Evolutionary conservation across 345 rosid genomes (phyloP).

Genomic region (Citrus mangshanensis): DNA sequence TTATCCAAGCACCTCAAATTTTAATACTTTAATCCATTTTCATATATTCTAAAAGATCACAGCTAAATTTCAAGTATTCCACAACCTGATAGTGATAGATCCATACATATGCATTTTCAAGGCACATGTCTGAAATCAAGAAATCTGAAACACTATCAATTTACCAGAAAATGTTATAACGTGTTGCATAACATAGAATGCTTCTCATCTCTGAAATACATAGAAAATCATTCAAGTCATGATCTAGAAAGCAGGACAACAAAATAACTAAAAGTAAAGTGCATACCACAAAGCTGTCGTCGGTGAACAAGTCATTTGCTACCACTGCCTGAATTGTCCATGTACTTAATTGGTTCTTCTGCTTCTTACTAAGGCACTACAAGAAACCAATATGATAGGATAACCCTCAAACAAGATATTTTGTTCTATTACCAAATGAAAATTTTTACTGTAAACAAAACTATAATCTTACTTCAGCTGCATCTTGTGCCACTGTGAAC

Average conservation of each 20-base stretch:
- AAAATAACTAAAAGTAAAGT: conserved; percentile 8
- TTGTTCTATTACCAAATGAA: not conserved
- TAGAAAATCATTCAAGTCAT: conserved; percentile 1
- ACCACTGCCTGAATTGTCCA: conserved; percentile 84
- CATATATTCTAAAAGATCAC: not conserved
- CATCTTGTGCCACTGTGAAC: conserved; percentile 83
- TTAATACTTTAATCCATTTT: not conserved
- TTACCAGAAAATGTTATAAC: not conserved
- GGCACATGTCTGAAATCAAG: not conserved
- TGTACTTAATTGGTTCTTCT: conserved; percentile 58
- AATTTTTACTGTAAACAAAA: not conserved
- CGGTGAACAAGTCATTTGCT: conserved; percentile 89
- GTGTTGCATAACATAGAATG: not conserved
- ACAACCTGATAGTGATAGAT: conserved; percentile 6
- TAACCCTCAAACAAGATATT: conserved; percentile 16
- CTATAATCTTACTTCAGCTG: conserved; percentile 50
- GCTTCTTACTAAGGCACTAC: conserved; percentile 68
- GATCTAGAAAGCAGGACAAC: not conserved
- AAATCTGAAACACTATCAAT: not conserved
- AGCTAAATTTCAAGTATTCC: not conserved
- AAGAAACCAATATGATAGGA: conserved; percentile 20
- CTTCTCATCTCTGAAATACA: not conserved
- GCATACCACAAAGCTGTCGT: conserved; percentile 94
- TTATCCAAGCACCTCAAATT: not conserved
- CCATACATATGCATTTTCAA: not conserved